Evolutionary conservation across 768 basidiomycete species (phyloP).

Genomic region (Russula lepida): DNA sequence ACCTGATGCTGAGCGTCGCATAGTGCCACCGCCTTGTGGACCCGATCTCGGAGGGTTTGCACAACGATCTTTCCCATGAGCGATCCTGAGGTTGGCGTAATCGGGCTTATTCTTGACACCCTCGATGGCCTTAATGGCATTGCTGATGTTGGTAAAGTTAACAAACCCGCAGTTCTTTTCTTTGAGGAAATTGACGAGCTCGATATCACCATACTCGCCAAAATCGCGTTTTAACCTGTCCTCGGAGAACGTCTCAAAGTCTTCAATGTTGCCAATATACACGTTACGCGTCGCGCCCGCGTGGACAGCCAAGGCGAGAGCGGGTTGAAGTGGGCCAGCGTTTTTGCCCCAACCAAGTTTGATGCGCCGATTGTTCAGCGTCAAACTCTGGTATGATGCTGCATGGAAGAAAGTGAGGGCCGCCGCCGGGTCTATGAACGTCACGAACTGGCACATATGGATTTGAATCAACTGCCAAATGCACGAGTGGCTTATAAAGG

Average conservation of each 20-base stretch:
- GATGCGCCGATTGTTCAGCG: constrained; percentile 85
- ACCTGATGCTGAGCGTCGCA: constrained; percentile 40
- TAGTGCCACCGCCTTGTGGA: constrained; percentile 56
- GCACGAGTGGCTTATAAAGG: not conserved
- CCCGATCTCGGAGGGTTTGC: constrained; percentile 86
- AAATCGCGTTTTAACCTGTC: constrained; percentile 90
- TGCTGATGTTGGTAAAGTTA: constrained; percentile 91
- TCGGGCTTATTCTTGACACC: constrained; percentile 87
- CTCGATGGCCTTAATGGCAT: constrained; percentile 98
- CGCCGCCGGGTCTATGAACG: constrained; percentile 89
- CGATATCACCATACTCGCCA: constrained; percentile 93
- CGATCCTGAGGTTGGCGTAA: constrained; percentile 81
- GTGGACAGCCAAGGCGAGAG: constrained; percentile 82
- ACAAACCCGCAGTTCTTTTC: constrained; percentile 97
- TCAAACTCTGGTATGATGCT: constrained; percentile 82
- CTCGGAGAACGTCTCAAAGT: constrained; percentile 87
- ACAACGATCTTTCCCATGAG: constrained; percentile 93
- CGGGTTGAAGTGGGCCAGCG: constrained; percentile 76
- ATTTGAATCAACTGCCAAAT: constrained; percentile 8
- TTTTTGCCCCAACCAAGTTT: constrained; percentile 99
- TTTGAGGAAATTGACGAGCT: constrained; percentile 90
- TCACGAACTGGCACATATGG: constrained; percentile 64
- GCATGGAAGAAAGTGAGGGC: constrained; percentile 94
- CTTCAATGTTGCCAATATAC: constrained; percentile 91
- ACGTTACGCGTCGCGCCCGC: constrained; percentile 94